Evolutionary conservation across 345 rosid species (phyloP), one percentile per base, ranked within the genome.

Genomic region (Isatis tinctoria): DNA sequence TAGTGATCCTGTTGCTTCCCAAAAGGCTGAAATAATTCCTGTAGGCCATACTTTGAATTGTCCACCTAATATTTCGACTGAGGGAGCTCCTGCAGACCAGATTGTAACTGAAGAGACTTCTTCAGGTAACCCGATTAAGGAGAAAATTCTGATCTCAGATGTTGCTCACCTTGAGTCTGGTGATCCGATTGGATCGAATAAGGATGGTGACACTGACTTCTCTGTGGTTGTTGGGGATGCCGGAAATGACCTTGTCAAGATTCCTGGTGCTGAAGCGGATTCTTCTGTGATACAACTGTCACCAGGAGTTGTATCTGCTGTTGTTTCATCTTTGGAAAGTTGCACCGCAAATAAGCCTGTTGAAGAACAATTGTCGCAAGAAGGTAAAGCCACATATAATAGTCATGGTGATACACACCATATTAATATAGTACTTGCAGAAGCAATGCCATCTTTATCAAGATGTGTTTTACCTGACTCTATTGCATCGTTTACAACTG

Each of bases 401-500:
- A 48, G 43, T 73, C 36, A 44, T 64, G 60, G 27, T 39, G 74
- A 63, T n/a, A 53, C 20, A 40, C 32, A 47, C 67, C 61, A 12
- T 39, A 17, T 52, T 58, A 66, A 57, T 57, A 48, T 32, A 24
- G 45, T 20, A 44, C 62, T 32, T 22, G 36, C 57, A 2, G 72
- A 71, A 74, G 59, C 40, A 10, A 54, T 11, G 26, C 3, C 36
- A 41, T 64, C 75, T 27, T 37, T 54, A 44, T 16, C 39, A 13
- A 52, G 54, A 40, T 69, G 49, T 70, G 22, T 4, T 44, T 61
- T 2, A 41, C 30, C 75, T 43, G 70, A 76, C 51, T 22, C 75
- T 57, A 4, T 40, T 59, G 74, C 57, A 66, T 54, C 77, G 11
- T 61, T 43, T 18, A 53, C 75, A 58, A 24, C 60, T 74, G 22